These are phyloP conservation scores for Chalciporus piperatus DNA, from an alignment of 768 basidiomycete genomes.

Conservation along the genomic window DNA sequence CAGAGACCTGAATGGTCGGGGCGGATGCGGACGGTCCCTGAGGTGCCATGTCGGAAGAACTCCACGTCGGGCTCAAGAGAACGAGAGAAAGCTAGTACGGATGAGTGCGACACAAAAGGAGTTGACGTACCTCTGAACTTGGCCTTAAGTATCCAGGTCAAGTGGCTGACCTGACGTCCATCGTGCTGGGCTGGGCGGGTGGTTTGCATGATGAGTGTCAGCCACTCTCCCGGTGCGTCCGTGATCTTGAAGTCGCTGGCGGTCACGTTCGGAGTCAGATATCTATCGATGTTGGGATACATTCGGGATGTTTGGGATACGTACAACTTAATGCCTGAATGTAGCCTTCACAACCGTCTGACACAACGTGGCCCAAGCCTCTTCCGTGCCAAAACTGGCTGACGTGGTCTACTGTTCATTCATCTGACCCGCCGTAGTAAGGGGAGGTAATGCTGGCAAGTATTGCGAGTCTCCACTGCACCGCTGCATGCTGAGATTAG, in stretches of 20 bases:
- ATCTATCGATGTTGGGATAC: too few species aligned
- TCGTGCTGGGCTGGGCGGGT: neutral
- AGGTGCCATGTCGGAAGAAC: constrained; percentile 21
- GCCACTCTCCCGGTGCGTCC: neutral
- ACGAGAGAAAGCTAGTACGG: constrained; percentile 10
- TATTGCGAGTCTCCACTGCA: too few species aligned
- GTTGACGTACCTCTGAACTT: neutral
- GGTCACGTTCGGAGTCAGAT: too few species aligned
- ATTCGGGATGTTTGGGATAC: too few species aligned
- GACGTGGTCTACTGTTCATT: too few species aligned
- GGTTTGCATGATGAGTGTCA: neutral
- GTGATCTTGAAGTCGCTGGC: neutral
- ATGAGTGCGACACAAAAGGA: constrained; percentile 12
- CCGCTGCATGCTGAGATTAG: too few species aligned
- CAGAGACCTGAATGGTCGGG: constrained; percentile 2
- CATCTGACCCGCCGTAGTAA: too few species aligned
- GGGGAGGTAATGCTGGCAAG: too few species aligned
- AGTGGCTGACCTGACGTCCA: constrained; percentile 21
- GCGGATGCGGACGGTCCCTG: constrained; percentile 8
- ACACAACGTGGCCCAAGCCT: too few species aligned
- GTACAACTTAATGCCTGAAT: too few species aligned
- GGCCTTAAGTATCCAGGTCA: constrained; percentile 6
- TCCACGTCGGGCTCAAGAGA: neutral
- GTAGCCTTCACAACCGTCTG: too few species aligned
- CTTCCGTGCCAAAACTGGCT: too few species aligned